phyloP scores from a whole-genome alignment of 2,329 filamentous ascomycete genomes.

The Fusarium nelsonii region DNA sequence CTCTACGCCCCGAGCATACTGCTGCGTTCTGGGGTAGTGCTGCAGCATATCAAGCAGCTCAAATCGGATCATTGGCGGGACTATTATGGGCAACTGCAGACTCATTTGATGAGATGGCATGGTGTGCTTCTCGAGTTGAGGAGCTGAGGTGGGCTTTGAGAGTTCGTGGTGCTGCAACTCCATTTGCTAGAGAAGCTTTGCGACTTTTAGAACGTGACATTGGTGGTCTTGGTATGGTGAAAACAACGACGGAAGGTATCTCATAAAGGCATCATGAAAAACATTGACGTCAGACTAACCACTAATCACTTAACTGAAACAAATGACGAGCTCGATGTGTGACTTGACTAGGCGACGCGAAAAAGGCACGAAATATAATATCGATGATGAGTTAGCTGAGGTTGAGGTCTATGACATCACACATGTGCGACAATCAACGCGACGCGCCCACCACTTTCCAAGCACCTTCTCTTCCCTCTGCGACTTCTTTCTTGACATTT shows the following conservation, averaged over 20 bases:
- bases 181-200: constrained; percentile 56
- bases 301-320: not conserved
- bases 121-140: constrained; percentile 55
- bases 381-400: not conserved
- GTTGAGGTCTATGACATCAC: constrained; percentile 46
- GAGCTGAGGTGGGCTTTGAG: constrained; percentile 59
- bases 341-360: constrained; percentile 26
- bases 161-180: constrained; percentile 54
- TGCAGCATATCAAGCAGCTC: constrained; percentile 58
- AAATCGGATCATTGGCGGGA: constrained; percentile 57
- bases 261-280: constrained; percentile 8
- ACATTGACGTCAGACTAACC: not conserved
- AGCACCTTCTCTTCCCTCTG: not conserved
- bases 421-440: constrained; percentile 30
- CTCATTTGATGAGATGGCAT: constrained; percentile 55
- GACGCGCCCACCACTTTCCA: constrained; percentile 24
- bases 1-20: constrained; percentile 59
- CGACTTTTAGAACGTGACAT: constrained; percentile 55
- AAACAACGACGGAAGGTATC: constrained; percentile 28
- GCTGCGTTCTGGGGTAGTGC: constrained; percentile 62
- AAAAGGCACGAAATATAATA: constrained; percentile 16
- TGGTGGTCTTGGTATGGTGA: constrained; percentile 48
- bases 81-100: constrained; percentile 57
- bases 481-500: not conserved
- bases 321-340: constrained; percentile 11